phyloP scores from a whole-genome alignment of 2,329 filamentous ascomycete species.

The Colletotrichum magnum region DNA sequence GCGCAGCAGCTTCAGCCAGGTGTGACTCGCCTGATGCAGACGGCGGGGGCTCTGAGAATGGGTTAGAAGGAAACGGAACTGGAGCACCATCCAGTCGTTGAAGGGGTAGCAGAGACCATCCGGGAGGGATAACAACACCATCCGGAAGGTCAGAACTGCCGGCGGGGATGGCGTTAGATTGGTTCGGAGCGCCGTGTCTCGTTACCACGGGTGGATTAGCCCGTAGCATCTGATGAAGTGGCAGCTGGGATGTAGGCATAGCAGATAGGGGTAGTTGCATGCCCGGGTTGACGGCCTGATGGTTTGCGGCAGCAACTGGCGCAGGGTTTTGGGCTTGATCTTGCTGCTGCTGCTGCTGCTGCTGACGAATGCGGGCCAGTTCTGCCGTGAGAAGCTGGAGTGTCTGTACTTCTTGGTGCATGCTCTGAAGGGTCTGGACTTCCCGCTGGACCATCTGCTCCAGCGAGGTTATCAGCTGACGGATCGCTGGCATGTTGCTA shows the following conservation, averaged over 20 bases:
- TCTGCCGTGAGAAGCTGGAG: slow-evolving; percentile 78
- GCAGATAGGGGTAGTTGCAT: slow-evolving; percentile 37
- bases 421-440: slow-evolving; percentile 72
- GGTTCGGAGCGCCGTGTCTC: slow-evolving; percentile 62
- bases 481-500: slow-evolving; percentile 61
- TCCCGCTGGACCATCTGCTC: slow-evolving; percentile 80
- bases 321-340: slow-evolving; percentile 42
- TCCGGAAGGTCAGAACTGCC: slow-evolving; percentile 74
- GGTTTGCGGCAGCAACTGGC: slow-evolving; percentile 23
- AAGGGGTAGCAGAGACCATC: slow-evolving; percentile 76
- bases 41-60: slow-evolving; percentile 45
- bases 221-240: slow-evolving; percentile 45
- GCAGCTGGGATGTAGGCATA: slow-evolving; percentile 34
- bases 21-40: slow-evolving; percentile 19
- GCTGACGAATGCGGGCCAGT: slow-evolving; percentile 73
- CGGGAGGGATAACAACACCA: slow-evolving; percentile 74
- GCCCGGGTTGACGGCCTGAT: slow-evolving; percentile 43
- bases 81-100: slow-evolving; percentile 64
- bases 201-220: slow-evolving; percentile 58
- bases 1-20: not conserved
- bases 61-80: slow-evolving; percentile 23
- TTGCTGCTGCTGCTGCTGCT: slow-evolving; percentile 56
- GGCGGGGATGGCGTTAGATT: slow-evolving; percentile 67
- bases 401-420: slow-evolving; percentile 77
- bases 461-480: slow-evolving; percentile 74